A percentile compares a stretch with the other conserved stretches of the same genome.
Evolutionary conservation across 2,329 filamentous ascomycete species (phyloP).

Genomic region (Aphanoascus verrucosus): DNA sequence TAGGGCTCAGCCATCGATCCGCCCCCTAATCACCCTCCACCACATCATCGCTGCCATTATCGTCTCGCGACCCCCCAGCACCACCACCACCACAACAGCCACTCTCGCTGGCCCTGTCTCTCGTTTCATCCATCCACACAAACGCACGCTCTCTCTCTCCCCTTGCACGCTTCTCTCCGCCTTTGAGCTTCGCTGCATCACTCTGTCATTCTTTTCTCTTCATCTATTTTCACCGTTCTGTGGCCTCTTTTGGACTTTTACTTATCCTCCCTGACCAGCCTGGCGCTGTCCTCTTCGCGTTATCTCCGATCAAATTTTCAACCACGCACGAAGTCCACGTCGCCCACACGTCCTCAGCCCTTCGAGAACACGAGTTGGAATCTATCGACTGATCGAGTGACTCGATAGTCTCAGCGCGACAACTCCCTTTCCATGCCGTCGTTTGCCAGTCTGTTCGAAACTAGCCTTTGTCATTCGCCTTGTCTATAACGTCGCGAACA

Average conservation of each 20-base stretch:
- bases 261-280: background rate
- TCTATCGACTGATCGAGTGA: background rate
- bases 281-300: constrained; percentile 5
- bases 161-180: background rate
- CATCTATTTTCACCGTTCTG: constrained; percentile 13
- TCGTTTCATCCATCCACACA: constrained; percentile 1
- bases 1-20: too few relatives aligned
- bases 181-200: background rate
- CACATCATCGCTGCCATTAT: constrained; percentile 26
- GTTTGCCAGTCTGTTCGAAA: background rate
- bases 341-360: background rate
- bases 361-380: background rate
- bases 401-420: background rate
- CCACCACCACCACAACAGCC: too few relatives aligned
- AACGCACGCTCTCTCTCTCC: background rate
- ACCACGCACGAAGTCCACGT: background rate
- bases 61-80: too few relatives aligned
- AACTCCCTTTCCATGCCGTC: constrained; percentile 5
- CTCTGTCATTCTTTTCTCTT: background rate
- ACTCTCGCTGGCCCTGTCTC: background rate
- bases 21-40: constrained; percentile 14
- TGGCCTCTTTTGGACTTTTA: constrained; percentile 12
- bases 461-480: background rate
- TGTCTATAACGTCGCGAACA: background rate
- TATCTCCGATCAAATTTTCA: background rate